Evolutionary conservation across 495 filamentous ascomycete species (phyloP).

Genomic region (Neurospora sp.): DNA sequence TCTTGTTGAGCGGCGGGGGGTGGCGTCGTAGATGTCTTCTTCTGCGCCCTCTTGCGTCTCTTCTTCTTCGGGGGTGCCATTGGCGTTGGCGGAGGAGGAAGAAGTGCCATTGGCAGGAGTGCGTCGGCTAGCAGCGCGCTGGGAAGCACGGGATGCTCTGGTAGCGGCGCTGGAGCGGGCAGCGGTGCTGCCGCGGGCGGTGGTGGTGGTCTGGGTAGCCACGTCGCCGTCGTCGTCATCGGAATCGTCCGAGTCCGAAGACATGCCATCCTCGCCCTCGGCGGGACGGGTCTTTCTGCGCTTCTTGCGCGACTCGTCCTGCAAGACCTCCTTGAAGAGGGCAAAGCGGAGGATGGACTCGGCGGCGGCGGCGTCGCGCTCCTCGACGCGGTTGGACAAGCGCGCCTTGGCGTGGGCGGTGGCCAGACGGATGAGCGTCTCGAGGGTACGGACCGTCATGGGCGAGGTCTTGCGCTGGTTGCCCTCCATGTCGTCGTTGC

Average conservation of each 20-base stretch:
- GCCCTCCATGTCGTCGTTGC: conserved; percentile 92
- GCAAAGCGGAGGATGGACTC: conserved; percentile 90
- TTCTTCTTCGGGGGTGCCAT: conserved; percentile 9
- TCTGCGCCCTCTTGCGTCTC: conserved; percentile 19
- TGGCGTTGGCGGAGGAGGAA: not conserved
- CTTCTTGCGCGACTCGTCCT: conserved; percentile 75
- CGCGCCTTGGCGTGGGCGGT: conserved; percentile 94
- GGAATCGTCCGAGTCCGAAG: conserved; percentile 19
- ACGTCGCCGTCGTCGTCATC: conserved; percentile 29
- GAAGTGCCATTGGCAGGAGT: conserved; percentile 1
- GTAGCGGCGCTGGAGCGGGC: conserved; percentile 9
- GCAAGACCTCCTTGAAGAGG: conserved; percentile 93
- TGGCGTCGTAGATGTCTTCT: conserved; percentile 30
- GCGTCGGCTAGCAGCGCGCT: conserved; percentile 18
- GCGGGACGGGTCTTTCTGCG: conserved; percentile 42
- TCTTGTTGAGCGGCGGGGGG: conserved; percentile 27
- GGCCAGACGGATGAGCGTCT: conserved; percentile 93
- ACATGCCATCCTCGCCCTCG: conserved; percentile 21
- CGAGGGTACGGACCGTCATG: conserved; percentile 93
- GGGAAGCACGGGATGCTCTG: conserved; percentile 11
- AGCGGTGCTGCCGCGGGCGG: not conserved
- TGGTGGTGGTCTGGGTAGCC: conserved; percentile 16
- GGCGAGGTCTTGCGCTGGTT: conserved; percentile 89
- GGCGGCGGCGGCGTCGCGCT: conserved; percentile 78
- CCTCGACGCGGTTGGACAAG: conserved; percentile 84